Evolutionary conservation across 768 basidiomycete genomes (phyloP), one percentile per base, ranked within the genome.

Genomic region (Boletus eberwhitei): DNA sequence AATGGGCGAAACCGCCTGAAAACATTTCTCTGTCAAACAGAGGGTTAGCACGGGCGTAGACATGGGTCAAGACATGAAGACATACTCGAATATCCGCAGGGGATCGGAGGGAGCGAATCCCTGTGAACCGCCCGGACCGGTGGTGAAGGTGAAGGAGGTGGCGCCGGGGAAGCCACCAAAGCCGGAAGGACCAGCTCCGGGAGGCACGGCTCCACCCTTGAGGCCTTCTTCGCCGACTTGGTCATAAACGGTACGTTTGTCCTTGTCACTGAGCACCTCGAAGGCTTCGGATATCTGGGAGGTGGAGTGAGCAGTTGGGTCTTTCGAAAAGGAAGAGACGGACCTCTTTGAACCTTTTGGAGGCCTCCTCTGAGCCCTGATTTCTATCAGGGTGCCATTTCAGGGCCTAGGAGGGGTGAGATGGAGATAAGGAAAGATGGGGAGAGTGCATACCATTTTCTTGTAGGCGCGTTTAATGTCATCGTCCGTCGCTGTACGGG

Each of bases 351-450:
- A 99, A 98, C 72, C 90, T 96, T 70, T 82, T 79, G 3, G 83
- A 86, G 0, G 96, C 89, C 59, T 86, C 87, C 61, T 94, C 94
- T 47, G 89, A 87, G 29, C 91, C 90, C 51, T 75, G 74, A 66
- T 97, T 96, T 37, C 94, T 82, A 69, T 97, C 94, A 36, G 95
- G 95, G 71, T 98, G 96, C 87, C 90, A 91, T 82, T 91, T 93
- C 70, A 97, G 71, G 44, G 93, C 92, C 88, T 81, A 77, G 37
- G 54, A 4, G 26, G 46, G 11, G 36, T 37, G 31, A 50, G 47
- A 40, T 37, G 54, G 34, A 40, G 61, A 44, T 8, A 32, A 53
- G 3, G 49, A 56, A 21, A 34, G 8, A 3, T 0, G n/a, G 7
- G n/a, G 32, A 11, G 21, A 8, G 8, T 5, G 71, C 78, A 12